Percentiles rank a stretch among this genome's conserved stretches.
Evolutionary conservation across 2,329 filamentous ascomycete species (phyloP).

Genomic region (Stemphylium vesicarium): DNA sequence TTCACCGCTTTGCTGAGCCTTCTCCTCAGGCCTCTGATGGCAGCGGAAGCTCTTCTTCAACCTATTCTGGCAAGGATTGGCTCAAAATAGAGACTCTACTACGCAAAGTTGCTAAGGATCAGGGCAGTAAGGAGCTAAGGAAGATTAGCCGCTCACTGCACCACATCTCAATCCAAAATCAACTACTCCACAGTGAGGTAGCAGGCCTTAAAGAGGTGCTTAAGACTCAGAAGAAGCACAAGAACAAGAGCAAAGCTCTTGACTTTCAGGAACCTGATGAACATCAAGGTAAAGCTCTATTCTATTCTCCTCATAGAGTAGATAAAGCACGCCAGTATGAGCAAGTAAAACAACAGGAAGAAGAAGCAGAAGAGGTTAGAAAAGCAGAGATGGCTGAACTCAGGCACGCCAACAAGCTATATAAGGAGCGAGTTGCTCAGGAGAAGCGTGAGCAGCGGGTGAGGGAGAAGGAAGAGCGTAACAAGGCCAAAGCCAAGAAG

Average conservation of each 20-base stretch:
- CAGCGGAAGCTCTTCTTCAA: neutral
- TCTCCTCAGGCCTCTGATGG: too few species aligned
- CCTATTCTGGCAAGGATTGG: neutral
- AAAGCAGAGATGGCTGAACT: neutral
- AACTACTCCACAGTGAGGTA: slow-evolving; percentile 7
- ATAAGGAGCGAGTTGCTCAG: too few species aligned
- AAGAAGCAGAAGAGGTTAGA: neutral
- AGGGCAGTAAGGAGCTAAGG: neutral
- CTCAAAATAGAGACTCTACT: neutral
- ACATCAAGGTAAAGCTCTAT: slow-evolving; percentile 7
- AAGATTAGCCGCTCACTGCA: neutral
- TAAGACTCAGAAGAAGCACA: slow-evolving; percentile 3
- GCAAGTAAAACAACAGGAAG: neutral
- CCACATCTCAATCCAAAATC: slow-evolving; percentile 3
- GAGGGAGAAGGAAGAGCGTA: too few species aligned
- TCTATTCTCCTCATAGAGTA: slow-evolving; percentile 8
- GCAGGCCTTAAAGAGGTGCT: slow-evolving; percentile 5
- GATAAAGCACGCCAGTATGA: neutral
- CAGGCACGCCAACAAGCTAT: too few species aligned
- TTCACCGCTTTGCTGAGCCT: neutral
- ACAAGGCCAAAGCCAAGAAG: too few species aligned
- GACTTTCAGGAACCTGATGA: slow-evolving; percentile 1
- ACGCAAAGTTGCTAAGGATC: neutral
- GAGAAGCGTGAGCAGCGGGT: too few species aligned
- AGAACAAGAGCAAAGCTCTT: slow-evolving; percentile 6